Base-by-base conservation (phyloP, 495 filamentous ascomycete genomes). In the Neurospora pannonica region DNA sequence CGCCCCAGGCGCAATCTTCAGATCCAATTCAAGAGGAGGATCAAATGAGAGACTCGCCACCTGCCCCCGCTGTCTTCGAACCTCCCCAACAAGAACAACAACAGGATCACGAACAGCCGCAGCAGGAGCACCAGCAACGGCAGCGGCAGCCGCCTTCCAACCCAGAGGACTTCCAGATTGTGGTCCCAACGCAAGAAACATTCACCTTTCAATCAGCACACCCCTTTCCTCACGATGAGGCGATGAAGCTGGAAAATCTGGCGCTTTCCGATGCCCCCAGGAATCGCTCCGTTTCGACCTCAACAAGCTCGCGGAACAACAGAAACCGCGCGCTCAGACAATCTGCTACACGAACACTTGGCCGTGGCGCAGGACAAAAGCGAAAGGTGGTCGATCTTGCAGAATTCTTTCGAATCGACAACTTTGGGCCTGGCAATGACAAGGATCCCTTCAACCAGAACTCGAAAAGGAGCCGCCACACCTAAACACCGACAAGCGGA, bases 391-490 rank as follows among this genome's bases (percentile, higher is more conserved):
- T 92, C 74, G 89, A 92, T 54, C 88, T 94, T 43, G 88, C 88
- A 3, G 94, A 97, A 73, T 91, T 94, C 74, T 97, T 97, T 76
- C 93, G 96, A 75, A 81, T 97, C n/a, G 89, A 89, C 7, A 88
- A 87, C 48, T 75, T 93, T 43, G 86, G 88, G 34, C 88, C 91
- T 74, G 86, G 87, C 8, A 77, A 75, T 40, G 79, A 77, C 36
- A 89, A 90, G 75, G 93, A 95, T 76, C 81, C 87, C 72, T 87
- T 87, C 79, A 90, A 90, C 39, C 88, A 89, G 31, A 85, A 86
- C 21, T 88, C 89, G 36, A 97, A 97, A 85, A 85, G 94, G 73
- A 89, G 89, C 70, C 87, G 92, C 75, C 91, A 92, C 79, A 85
- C 85, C 74, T 95, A 79, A 88, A 48, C 38, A 34, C n/a, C 4